Evolutionary conservation across 768 basidiomycete species (phyloP), one percentile per base, ranked within the genome.

Genomic region (Paxillus involutus): DNA sequence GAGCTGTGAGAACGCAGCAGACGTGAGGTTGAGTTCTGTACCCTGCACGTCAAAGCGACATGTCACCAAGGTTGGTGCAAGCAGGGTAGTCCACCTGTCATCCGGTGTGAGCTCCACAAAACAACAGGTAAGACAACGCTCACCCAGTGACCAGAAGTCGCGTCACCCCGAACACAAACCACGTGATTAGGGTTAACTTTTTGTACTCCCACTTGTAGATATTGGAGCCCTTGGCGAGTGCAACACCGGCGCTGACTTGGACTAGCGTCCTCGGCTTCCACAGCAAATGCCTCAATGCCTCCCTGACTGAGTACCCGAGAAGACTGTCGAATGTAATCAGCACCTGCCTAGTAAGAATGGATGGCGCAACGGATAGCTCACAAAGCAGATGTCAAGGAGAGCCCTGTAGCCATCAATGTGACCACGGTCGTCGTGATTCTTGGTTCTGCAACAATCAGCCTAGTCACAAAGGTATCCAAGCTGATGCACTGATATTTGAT

Each of bases 121-220:
- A 21, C 6, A 6, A 29, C 19, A 16, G 35, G 8, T 9, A 33
- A 10, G 10, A 26, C 26, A 6, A 26, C 26, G 49, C 17, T 24
- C 46, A 64, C 63, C 60, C 56, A 3, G 63, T 58, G 4, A 52
- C 55, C 19, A 64, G n/a, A 21, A 63, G 39, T 21, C 24, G 53
- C 2, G 54, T 51, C 32, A 56, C 13, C 6, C 44, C 57, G n/a
- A 52, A 59, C 26, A 64, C 16, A 10, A 40, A 35, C 19, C 52
- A 16, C 0, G 56, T 59, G 6, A 44, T 41, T 37, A 44, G 33
- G 13, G 56, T 47, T 12, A 16, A 8, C 11, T 3, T 32, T 58
- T 53, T 5, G 51, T 49, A 6, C 13, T 47, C 44, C 50, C 53
- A 11, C 4, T 41, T 53, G 51, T 3, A 19, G 40, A 56, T 53